These are phyloP conservation scores for Ascochyta rabiei DNA, from an alignment of 2,329 filamentous ascomycete genomes.

Conservation along the genomic window DNA sequence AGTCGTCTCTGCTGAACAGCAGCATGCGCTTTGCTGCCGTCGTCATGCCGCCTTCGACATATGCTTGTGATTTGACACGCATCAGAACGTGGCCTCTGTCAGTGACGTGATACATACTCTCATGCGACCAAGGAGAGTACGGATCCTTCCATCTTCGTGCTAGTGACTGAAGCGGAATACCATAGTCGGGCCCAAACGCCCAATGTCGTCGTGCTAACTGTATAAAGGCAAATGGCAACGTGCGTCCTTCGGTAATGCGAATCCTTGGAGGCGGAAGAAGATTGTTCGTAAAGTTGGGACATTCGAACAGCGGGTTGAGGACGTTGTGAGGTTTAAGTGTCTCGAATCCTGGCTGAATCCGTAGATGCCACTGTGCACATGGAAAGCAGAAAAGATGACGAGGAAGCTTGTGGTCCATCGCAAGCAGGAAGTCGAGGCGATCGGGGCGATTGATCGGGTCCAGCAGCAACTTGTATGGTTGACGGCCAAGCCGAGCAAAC, in stretches of 20 bases:
- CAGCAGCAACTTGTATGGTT: conserved; percentile 29
- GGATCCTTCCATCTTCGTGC: conserved; percentile 61
- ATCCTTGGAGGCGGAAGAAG: conserved; percentile 60
- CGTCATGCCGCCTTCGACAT: conserved; percentile 58
- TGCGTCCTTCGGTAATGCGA: conserved; percentile 56
- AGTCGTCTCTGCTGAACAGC: conserved; percentile 65
- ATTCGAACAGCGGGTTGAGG: conserved; percentile 63
- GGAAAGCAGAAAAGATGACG: conserved; percentile 65
- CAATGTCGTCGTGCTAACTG: conserved; percentile 61
- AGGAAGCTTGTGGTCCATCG: conserved; percentile 59
- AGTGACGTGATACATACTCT: conserved; percentile 59
- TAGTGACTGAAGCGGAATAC: conserved; percentile 46
- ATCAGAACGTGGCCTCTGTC: conserved; percentile 62
- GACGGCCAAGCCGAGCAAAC: conserved; percentile 31
- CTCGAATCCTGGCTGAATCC: conserved; percentile 60
- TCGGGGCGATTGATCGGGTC: conserved; percentile 53
- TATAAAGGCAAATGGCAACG: conserved; percentile 63
- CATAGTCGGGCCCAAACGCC: conserved; percentile 53
- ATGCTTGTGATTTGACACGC: conserved; percentile 62
- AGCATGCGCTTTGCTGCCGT: conserved; percentile 60
- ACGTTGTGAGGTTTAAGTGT: conserved; percentile 60
- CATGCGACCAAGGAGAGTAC: conserved; percentile 59
- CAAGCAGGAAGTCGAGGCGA: conserved; percentile 58
- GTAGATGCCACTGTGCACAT: conserved; percentile 61
- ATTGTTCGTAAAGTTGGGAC: conserved; percentile 60